phyloP scores from a whole-genome alignment of 192 early-diverging fungal species.

The Helicostylum pulchrum region DNA sequence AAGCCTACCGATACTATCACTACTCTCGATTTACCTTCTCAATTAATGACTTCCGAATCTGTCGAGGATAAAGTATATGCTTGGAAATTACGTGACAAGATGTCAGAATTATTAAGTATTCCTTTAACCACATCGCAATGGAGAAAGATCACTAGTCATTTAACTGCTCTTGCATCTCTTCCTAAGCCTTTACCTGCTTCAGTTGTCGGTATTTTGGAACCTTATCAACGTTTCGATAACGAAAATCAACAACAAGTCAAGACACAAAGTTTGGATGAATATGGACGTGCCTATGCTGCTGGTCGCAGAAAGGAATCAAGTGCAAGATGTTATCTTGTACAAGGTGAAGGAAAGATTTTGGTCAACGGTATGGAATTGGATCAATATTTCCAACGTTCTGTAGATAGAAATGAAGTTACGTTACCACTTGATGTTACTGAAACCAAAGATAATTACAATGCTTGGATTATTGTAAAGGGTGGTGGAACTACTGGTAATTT shows the following conservation, averaged over 20 bases:
- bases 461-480: constrained; percentile 77
- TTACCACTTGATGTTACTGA: constrained; percentile 69
- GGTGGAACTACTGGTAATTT: constrained; percentile 70
- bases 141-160: constrained; percentile 45
- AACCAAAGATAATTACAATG: constrained; percentile 77
- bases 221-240: constrained; percentile 36
- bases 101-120: constrained; percentile 44
- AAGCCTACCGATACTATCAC: neutral
- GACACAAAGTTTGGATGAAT: constrained; percentile 55
- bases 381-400: constrained; percentile 68
- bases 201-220: constrained; percentile 32
- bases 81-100: constrained; percentile 41
- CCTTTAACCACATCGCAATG: constrained; percentile 52
- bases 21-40: constrained; percentile 1
- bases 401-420: constrained; percentile 66
- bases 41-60: neutral
- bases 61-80: constrained; percentile 1
- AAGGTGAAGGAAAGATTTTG: constrained; percentile 63
- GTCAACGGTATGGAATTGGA: constrained; percentile 77
- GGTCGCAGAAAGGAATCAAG: constrained; percentile 81
- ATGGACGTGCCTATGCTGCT: constrained; percentile 69
- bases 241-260: constrained; percentile 34
- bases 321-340: constrained; percentile 72
- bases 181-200: constrained; percentile 32
- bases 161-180: constrained; percentile 44